Percentiles rank a stretch among this genome's conserved stretches.
Conservation (phyloP, 192 early-diverging fungal genomes). For the Backusella psychrophila region DNA sequence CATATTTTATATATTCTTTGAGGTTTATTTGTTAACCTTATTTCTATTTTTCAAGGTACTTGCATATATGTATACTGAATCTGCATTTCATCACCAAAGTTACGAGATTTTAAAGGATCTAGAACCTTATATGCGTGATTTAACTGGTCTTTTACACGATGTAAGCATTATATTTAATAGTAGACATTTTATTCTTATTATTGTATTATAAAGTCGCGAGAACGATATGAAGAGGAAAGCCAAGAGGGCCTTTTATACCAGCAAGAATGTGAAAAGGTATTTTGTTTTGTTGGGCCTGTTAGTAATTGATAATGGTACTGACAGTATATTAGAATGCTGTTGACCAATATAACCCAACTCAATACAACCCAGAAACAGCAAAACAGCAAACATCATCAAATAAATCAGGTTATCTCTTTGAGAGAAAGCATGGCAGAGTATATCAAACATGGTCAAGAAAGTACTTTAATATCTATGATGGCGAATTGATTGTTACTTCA, state of each 20-base stretch:
- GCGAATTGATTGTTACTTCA: slow-evolving; percentile 48
- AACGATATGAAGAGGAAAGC: slow-evolving; percentile 33
- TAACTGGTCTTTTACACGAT: slow-evolving; percentile 57
- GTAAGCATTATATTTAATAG: slow-evolving; percentile 20
- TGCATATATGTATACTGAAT: slow-evolving; percentile 81
- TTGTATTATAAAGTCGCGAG: slow-evolving; percentile 19
- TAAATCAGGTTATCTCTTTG: slow-evolving; percentile 74
- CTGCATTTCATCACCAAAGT: slow-evolving; percentile 79
- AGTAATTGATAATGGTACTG: background rate
- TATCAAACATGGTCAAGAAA: slow-evolving; percentile 78
- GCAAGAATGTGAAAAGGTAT: slow-evolving; percentile 31
- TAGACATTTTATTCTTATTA: background rate
- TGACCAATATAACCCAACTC: slow-evolving; percentile 17
- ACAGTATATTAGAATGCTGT: background rate
- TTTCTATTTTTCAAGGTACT: slow-evolving; percentile 45
- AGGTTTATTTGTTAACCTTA: slow-evolving; percentile 15
- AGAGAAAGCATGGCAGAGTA: slow-evolving; percentile 70
- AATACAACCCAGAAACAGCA: slow-evolving; percentile 7
- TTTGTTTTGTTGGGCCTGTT: background rate
- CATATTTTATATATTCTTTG: background rate
- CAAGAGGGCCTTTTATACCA: slow-evolving; percentile 26
- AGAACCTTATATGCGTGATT: slow-evolving; percentile 78
- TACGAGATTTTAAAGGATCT: slow-evolving; percentile 77
- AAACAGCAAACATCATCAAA: background rate
- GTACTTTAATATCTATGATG: slow-evolving; percentile 71